Conservation (phyloP, 1,139 yeast species). For the Yamadazyma kanchanaburiensis region DNA sequence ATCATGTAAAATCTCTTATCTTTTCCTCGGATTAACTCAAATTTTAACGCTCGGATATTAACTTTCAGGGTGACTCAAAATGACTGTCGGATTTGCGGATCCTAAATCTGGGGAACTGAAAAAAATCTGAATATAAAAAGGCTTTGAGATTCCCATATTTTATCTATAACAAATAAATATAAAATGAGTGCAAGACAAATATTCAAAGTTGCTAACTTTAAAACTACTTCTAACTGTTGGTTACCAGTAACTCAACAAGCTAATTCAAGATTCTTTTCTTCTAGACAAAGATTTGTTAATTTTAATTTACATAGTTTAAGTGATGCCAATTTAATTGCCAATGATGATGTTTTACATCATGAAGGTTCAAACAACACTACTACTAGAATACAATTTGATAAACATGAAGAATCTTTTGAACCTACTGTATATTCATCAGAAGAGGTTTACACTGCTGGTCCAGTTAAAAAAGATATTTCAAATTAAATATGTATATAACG, state of each 20-base stretch:
- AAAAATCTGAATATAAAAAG: constrained; percentile 5
- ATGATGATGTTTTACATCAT: constrained; percentile 31
- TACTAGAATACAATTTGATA: constrained; percentile 13
- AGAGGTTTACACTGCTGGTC: constrained; percentile 45
- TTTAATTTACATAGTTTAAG: constrained; percentile 27
- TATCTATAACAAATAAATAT: constrained; percentile 1
- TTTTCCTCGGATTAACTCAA: too few relatives aligned
- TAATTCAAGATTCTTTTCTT: constrained; percentile 26
- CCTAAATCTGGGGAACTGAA: constrained; percentile 7
- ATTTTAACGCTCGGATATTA: constrained; percentile 1
- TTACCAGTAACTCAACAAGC: constrained; percentile 24
- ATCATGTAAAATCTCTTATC: too few relatives aligned
- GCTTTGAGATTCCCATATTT: constrained; percentile 2
- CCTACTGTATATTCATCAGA: constrained; percentile 41
- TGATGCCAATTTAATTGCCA: constrained; percentile 32
- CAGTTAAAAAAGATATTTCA: constrained; percentile 31
- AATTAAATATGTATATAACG: constrained; percentile 4
- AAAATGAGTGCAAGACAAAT: constrained; percentile 33
- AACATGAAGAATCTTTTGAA: constrained; percentile 33
- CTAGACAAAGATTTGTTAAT: constrained; percentile 37
- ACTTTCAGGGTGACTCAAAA: constrained; percentile 4
- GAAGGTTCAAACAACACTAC: constrained; percentile 8
- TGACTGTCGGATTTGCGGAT: constrained; percentile 8
- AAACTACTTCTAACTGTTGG: constrained; percentile 48
- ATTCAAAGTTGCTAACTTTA: constrained; percentile 33